These are phyloP conservation scores for Vigna unguiculata DNA, from an alignment of 306 rosid species.

Conservation along the genomic window DNA sequence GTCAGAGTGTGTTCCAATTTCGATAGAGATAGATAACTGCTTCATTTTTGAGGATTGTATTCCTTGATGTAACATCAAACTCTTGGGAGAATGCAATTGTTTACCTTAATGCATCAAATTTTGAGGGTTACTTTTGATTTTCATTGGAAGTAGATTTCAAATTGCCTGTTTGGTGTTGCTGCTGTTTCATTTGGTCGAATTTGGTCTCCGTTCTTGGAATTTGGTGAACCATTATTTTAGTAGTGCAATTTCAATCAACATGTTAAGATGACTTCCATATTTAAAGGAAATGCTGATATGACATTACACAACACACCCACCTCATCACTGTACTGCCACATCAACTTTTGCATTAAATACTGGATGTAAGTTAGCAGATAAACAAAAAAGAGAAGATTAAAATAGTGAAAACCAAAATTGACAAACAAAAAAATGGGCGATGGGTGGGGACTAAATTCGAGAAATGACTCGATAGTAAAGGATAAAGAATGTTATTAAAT, in stretches of 20 bases:
- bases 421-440: too few relatives aligned
- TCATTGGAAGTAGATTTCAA: background rate
- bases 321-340: background rate
- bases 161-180: background rate
- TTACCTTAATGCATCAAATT: conserved; percentile 25
- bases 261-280: background rate
- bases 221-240: too few relatives aligned
- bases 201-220: too few relatives aligned
- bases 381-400: background rate
- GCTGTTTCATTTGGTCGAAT: background rate
- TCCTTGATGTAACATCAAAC: conserved; percentile 29
- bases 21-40: background rate
- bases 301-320: background rate
- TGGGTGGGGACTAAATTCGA: background rate
- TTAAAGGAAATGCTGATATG: background rate
- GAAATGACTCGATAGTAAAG: background rate
- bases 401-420: background rate
- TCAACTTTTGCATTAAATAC: background rate
- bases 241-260: background rate
- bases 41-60: conserved; percentile 34
- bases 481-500: too few relatives aligned
- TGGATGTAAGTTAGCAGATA: background rate
- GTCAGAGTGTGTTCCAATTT: background rate
- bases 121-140: conserved; percentile 23
- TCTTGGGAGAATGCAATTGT: conserved; percentile 12